Percentiles rank a stretch among this genome's conserved stretches.
Conservation (phyloP, 164 flowering plant genomes). For the Dillenia suffruticosa region DNA sequence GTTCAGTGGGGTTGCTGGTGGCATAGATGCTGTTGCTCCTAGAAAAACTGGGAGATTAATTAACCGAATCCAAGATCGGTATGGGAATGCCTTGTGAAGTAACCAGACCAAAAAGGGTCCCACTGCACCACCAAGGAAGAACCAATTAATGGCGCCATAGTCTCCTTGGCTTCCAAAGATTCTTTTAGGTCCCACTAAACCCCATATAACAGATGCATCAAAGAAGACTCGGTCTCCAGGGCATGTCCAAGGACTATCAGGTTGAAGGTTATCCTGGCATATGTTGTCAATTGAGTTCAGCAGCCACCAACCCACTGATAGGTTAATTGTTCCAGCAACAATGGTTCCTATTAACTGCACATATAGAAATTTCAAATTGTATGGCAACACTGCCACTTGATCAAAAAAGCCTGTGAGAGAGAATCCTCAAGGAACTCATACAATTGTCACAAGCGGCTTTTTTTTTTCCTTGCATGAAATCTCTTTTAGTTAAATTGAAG, state of each 20-base stretch:
- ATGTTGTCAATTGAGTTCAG: slow-evolving; percentile 45
- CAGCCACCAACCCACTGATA: slow-evolving; percentile 62
- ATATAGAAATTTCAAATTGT: neutral
- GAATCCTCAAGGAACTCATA: too few species aligned
- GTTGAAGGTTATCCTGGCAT: slow-evolving; percentile 52
- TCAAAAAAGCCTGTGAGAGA: too few species aligned
- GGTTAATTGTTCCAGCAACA: slow-evolving; percentile 60
- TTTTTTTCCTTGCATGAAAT: too few species aligned
- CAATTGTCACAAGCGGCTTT: too few species aligned
- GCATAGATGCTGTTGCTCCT: slow-evolving; percentile 81
- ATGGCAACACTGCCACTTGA: too few species aligned
- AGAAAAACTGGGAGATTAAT: slow-evolving; percentile 87
- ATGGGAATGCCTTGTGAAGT: slow-evolving; percentile 73
- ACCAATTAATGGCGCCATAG: slow-evolving; percentile 78
- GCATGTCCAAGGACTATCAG: slow-evolving; percentile 74
- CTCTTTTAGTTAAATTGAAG: too few species aligned
- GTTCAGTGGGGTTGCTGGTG: slow-evolving; percentile 81
- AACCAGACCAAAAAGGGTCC: slow-evolving; percentile 81
- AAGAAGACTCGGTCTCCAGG: slow-evolving; percentile 84
- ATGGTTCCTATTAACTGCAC: slow-evolving; percentile 62
- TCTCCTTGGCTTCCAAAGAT: slow-evolving; percentile 72
- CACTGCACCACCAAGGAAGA: slow-evolving; percentile 79
- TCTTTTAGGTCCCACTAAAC: slow-evolving; percentile 75
- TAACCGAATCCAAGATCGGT: slow-evolving; percentile 73
- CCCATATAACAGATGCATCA: slow-evolving; percentile 96